A percentile compares a stretch with the other conserved stretches of the same genome.
These are phyloP conservation scores for Isatis lusitanica DNA, from an alignment of 441 rosid genomes.

Conservation along the genomic window DNA sequence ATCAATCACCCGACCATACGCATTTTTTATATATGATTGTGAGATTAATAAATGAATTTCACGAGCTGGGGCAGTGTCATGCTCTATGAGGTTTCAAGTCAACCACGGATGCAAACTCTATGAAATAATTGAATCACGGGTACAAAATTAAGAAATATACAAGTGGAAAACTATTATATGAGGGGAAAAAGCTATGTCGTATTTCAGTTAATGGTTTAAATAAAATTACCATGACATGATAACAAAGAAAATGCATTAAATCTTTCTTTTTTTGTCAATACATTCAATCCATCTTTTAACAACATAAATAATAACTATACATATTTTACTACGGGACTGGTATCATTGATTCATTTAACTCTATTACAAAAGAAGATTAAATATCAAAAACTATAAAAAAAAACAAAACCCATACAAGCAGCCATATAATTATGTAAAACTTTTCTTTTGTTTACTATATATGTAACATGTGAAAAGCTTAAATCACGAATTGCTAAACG, in stretches of 20 bases:
- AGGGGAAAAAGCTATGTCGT: background rate
- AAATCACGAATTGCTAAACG: background rate
- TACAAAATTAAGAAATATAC: background rate
- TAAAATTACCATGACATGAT: background rate
- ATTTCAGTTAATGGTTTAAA: background rate
- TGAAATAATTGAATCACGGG: slow-evolving; percentile 34
- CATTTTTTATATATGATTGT: slow-evolving; percentile 26
- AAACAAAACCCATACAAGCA: background rate
- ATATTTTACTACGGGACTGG: background rate
- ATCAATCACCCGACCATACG: slow-evolving; percentile 29
- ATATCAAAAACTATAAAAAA: background rate
- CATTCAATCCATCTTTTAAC: background rate
- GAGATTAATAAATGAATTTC: slow-evolving; percentile 26
- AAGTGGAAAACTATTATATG: background rate
- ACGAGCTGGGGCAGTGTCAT: slow-evolving; percentile 34
- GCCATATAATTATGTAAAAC: background rate
- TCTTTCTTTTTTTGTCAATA: too few relatives aligned
- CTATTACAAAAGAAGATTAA: background rate
- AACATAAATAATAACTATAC: background rate
- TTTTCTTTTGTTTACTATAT: background rate
- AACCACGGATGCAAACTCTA: slow-evolving; percentile 31
- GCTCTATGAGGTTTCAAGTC: slow-evolving; percentile 30
- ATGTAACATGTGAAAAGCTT: background rate
- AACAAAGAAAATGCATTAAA: background rate
- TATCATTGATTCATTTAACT: background rate